Conservation (phyloP, 176 grass and related monocot genomes). For the Luzula sylvatica region DNA sequence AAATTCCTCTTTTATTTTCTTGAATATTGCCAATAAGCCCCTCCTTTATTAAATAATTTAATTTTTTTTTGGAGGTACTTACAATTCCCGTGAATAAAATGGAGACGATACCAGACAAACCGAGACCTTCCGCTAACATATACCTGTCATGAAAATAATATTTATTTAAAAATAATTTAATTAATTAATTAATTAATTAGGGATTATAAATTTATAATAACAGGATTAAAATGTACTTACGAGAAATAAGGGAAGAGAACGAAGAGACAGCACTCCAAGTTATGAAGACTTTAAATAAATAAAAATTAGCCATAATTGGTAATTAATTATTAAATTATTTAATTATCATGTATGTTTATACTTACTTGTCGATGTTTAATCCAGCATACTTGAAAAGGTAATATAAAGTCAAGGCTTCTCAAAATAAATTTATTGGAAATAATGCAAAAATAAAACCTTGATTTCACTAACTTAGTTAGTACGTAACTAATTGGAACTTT, state of each 20-base stretch:
- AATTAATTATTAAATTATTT: no score
- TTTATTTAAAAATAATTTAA: not conserved
- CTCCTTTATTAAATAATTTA: not conserved
- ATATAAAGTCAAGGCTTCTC: conserved; percentile 59
- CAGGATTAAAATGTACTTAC: conserved; percentile 35
- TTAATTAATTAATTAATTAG: not conserved
- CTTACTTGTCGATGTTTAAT: conserved; percentile 95
- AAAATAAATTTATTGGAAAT: conserved; percentile 12
- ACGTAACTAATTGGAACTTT: no score
- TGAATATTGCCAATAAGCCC: not conserved
- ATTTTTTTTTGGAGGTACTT: conserved; percentile 14
- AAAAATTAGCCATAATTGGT: conserved; percentile 11
- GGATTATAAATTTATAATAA: no score
- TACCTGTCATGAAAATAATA: conserved; percentile 35
- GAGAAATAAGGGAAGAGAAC: conserved; percentile 99
- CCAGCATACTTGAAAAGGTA: conserved; percentile 99
- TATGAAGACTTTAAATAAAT: conserved; percentile 50
- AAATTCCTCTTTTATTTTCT: not conserved
- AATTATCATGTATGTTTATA: conserved; percentile 14
- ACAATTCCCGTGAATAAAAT: conserved; percentile 99
- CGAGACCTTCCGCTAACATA: conserved; percentile 99
- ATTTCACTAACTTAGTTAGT: no score
- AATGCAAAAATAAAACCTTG: no score
- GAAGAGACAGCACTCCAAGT: conserved; percentile 98
- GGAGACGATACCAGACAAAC: conserved; percentile 95